phyloP scores from a whole-genome alignment of 345 rosid genomes.

The Toxicodendron radicans region DNA sequence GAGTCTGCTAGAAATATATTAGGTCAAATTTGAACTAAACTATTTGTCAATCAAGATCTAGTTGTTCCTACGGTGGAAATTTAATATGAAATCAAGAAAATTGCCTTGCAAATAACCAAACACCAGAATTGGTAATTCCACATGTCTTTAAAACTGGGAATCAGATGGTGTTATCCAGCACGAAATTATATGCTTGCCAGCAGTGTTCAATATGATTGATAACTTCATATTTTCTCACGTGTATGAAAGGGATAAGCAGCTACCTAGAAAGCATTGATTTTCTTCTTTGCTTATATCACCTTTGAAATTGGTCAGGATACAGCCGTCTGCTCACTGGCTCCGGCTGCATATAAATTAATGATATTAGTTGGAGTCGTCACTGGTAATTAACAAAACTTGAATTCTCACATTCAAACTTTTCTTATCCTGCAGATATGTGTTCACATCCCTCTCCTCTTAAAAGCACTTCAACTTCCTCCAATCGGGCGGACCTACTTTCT shows the following conservation, averaged over 20 bases:
- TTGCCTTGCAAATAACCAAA: too few relatives aligned
- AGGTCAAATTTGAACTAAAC: not conserved
- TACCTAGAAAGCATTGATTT: not conserved
- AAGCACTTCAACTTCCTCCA: not conserved
- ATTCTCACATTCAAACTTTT: too few relatives aligned
- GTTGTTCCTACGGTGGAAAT: not conserved
- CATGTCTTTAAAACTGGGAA: not conserved
- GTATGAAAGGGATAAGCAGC: not conserved
- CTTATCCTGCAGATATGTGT: too few relatives aligned
- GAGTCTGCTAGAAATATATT: not conserved
- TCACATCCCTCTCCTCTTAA: not conserved
- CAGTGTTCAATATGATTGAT: not conserved
- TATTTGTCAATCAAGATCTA: not conserved
- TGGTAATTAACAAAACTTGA: too few relatives aligned
- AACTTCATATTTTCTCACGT: not conserved
- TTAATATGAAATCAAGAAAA: not conserved
- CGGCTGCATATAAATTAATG: not conserved
- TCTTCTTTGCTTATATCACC: not conserved
- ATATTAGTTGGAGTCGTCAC: too few relatives aligned
- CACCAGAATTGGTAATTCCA: constrained; percentile 6
- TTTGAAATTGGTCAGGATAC: not conserved
- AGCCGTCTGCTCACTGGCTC: not conserved
- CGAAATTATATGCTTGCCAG: not conserved
- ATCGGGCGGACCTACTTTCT: not conserved
- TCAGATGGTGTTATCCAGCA: not conserved